A percentile compares a stretch with the other conserved stretches of the same genome.
phyloP scores from a whole-genome alignment of 2,329 filamentous ascomycete genomes.

The Thielaviopsis musarum region DNA sequence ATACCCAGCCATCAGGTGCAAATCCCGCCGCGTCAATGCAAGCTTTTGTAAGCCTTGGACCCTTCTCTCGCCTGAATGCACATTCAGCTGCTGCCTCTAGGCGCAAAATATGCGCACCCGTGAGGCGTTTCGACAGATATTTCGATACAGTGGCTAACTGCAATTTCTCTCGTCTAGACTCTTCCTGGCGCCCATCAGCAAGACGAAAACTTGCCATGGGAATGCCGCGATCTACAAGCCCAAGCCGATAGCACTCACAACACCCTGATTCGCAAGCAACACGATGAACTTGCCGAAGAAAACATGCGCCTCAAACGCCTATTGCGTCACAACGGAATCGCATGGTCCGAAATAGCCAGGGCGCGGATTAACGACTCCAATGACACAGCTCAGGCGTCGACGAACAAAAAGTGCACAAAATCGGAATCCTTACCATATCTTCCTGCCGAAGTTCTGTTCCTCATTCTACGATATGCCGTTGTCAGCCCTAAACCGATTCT shows the following conservation, averaged over 20 bases:
- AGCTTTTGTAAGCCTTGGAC: neutral
- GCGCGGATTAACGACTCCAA: constrained; percentile 18
- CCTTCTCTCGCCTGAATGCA: neutral
- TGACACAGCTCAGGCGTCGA: too few species aligned
- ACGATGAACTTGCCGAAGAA: constrained; percentile 25
- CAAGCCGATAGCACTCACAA: neutral
- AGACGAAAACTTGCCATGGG: neutral
- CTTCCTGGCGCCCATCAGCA: neutral
- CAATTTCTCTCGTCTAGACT: neutral
- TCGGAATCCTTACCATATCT: constrained; percentile 22
- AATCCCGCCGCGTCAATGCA: neutral
- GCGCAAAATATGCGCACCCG: too few species aligned
- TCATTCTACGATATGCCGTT: constrained; percentile 34
- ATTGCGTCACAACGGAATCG: constrained; percentile 33
- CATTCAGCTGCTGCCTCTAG: neutral
- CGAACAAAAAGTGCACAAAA: too few species aligned
- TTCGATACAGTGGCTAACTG: too few species aligned
- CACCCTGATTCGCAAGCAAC: neutral
- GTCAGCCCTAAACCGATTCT: constrained; percentile 32
- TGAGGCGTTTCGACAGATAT: too few species aligned
- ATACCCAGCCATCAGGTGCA: neutral
- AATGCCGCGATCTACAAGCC: neutral
- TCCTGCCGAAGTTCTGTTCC: constrained; percentile 35
- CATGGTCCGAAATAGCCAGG: constrained; percentile 27
- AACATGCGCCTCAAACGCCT: constrained; percentile 33